These are phyloP conservation scores for Sphaerulina populicola DNA, from an alignment of 2,329 filamentous ascomycete species.

Conservation along the genomic window DNA sequence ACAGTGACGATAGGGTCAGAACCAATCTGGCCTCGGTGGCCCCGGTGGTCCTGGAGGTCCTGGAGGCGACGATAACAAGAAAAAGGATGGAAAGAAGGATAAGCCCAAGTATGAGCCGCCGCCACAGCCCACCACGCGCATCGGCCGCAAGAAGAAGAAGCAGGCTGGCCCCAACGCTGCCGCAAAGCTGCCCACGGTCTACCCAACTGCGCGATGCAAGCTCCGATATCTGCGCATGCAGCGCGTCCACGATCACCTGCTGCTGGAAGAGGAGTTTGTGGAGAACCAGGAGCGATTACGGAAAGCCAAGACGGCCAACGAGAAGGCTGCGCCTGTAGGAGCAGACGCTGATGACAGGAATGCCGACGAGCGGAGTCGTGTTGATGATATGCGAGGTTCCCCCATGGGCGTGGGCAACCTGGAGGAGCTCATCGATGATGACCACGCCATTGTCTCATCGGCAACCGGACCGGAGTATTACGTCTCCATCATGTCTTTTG, in stretches of 20 bases:
- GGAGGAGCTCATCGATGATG: conserved; percentile 98
- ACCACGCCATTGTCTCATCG: conserved; percentile 96
- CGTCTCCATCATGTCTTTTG: conserved; percentile 99
- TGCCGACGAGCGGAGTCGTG: conserved; percentile 86
- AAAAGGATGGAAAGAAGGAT: conserved; percentile 86
- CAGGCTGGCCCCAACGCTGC: conserved; percentile 84
- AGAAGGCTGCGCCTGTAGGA: conserved; percentile 49
- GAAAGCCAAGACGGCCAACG: conserved; percentile 79
- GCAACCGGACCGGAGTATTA: conserved; percentile 98
- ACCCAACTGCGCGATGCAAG: conserved; percentile 95
- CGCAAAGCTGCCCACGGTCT: conserved; percentile 88
- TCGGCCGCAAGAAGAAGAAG: conserved; percentile 98
- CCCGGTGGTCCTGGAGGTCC: conserved; percentile 42
- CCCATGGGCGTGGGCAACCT: conserved; percentile 97
- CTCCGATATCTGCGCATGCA: conserved; percentile 95
- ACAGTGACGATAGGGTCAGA: conserved; percentile 55
- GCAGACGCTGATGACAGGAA: conserved; percentile 77
- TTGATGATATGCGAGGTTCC: conserved; percentile 97
- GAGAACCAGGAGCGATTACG: conserved; percentile 96
- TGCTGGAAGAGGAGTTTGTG: conserved; percentile 96
- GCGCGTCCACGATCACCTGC: conserved; percentile 90
- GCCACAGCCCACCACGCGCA: conserved; percentile 88
- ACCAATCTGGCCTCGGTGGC: conserved; percentile 74
- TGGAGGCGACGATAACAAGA: conserved; percentile 62
- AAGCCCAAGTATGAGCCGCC: conserved; percentile 99